These are phyloP conservation scores for Candida frijolesensis DNA, from an alignment of 1,139 yeast genomes.

Conservation along the genomic window DNA sequence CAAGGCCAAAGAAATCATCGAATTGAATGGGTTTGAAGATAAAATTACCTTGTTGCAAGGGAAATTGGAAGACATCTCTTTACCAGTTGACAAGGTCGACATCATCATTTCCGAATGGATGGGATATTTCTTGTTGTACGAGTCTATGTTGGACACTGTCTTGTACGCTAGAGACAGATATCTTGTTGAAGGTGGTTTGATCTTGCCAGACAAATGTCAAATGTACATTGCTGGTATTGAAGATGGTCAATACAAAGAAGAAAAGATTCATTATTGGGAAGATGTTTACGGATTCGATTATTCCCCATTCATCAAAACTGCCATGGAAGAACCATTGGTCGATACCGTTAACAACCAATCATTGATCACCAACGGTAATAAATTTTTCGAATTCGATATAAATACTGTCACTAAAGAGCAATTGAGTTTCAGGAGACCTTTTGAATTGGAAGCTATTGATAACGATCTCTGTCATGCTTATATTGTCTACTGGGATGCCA, in stretches of 20 bases:
- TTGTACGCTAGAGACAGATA: constrained; percentile 91
- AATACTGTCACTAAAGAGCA: constrained; percentile 86
- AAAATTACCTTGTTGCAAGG: constrained; percentile 90
- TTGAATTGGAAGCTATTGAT: constrained; percentile 71
- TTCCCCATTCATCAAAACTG: constrained; percentile 67
- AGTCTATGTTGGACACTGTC: constrained; percentile 97
- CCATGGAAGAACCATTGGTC: constrained; percentile 92
- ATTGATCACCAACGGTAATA: constrained; percentile 70
- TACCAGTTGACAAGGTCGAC: constrained; percentile 83
- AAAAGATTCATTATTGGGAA: constrained; percentile 93
- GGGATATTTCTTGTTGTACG: constrained; percentile 96
- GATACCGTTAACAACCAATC: constrained; percentile 84
- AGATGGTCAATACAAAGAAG: constrained; percentile 91
- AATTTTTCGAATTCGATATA: constrained; percentile 81
- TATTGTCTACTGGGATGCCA: constrained; percentile 94
- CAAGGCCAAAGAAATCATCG: constrained; percentile 87
- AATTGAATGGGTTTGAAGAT: constrained; percentile 81
- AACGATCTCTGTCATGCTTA: constrained; percentile 86
- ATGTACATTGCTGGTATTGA: constrained; percentile 93
- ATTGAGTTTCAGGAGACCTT: constrained; percentile 69
- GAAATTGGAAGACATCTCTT: constrained; percentile 87
- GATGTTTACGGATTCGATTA: constrained; percentile 97
- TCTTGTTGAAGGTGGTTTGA: constrained; percentile 82
- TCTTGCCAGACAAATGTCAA: constrained; percentile 93
- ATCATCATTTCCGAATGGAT: constrained; percentile 98